Conservation (phyloP, 306 rosid species). For the Aeschynomene evenia region DNA sequence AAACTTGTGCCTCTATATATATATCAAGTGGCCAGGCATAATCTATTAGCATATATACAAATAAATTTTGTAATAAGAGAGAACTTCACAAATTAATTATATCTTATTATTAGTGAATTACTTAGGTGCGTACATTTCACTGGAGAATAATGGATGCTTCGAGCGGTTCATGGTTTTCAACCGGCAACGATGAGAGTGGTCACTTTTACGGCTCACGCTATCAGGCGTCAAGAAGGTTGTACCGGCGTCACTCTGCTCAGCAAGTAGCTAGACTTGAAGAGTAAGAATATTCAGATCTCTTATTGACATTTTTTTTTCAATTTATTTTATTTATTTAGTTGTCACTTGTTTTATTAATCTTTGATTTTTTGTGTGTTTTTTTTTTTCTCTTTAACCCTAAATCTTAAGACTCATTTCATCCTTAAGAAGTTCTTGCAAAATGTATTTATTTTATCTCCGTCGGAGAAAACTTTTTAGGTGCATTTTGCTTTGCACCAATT, state of each 20-base stretch:
- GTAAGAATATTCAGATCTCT: conserved; percentile 39
- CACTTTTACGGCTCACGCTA: conserved; percentile 1
- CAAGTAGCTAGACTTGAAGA: conserved; percentile 52
- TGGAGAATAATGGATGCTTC: conserved; percentile 28
- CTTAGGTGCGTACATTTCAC: background rate
- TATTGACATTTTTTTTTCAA: background rate
- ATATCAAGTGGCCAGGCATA: background rate
- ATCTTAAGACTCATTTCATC: no score
- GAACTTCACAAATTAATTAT: background rate
- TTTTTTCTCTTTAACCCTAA: no score
- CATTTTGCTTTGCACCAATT: no score
- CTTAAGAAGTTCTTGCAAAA: no score
- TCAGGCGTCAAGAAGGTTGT: conserved; percentile 19
- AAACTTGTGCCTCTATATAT: background rate
- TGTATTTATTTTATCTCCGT: no score
- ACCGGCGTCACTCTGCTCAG: conserved; percentile 47
- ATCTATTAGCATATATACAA: background rate
- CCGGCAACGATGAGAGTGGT: conserved; percentile 39
- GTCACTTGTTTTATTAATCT: no score
- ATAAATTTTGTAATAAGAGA: background rate
- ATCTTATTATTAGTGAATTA: background rate
- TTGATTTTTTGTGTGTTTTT: no score
- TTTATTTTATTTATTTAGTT: background rate
- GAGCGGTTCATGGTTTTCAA: conserved; percentile 7
- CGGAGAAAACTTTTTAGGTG: no score